Base-by-base conservation (phyloP, 306 rosid genomes). In the Spatholobus suberectus region DNA sequence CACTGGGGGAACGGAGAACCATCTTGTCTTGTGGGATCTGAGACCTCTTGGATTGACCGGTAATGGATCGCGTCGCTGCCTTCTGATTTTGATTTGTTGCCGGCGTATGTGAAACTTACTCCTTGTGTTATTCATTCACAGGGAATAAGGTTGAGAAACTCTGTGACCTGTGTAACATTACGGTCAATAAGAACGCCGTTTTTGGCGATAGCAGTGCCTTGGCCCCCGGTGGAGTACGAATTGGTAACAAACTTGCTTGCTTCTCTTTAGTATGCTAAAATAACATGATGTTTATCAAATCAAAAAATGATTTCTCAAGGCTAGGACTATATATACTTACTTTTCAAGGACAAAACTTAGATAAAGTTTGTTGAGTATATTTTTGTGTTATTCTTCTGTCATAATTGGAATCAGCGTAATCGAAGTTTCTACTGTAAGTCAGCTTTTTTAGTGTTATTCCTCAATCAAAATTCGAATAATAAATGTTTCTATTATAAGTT, bases 141-240 rank as follows among this genome's bases (percentile, higher is more conserved):
- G 99, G 99, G 84, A 96, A 96, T 75, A 96, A 96, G 92, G 97
- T 96, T 38, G 99, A 96, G 91, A 96, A 95, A 85, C 92, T 96
- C n/a, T 96, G 97, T 80, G 99, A 96, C 44, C 88, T 96, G 8
- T 92, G 96, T 76, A 93, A 87, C 90, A 96, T 96, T 41, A 96
- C 97, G 0, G 99, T 96, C 14, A 96, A 96, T 87, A 96, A 96
- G 86, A 96, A 96, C 46, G 99, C 98, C 3, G 97, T 93, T 81
- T 96, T 96, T 71, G 99, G 98, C 32, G 99, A 96, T 83, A 93
- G 99, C 93, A 96, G 99, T 82, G 98, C 98, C 77, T 88, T 96
- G 92, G 97, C 99, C 67, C 99, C 99, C 2, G 99, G 98, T 26
- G 98, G 99, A 32, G 99, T 96, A 12, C 83, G 99, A 62, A 88